Evolutionary conservation across 768 basidiomycete genomes (phyloP).

Genomic region (Suillus discolor): DNA sequence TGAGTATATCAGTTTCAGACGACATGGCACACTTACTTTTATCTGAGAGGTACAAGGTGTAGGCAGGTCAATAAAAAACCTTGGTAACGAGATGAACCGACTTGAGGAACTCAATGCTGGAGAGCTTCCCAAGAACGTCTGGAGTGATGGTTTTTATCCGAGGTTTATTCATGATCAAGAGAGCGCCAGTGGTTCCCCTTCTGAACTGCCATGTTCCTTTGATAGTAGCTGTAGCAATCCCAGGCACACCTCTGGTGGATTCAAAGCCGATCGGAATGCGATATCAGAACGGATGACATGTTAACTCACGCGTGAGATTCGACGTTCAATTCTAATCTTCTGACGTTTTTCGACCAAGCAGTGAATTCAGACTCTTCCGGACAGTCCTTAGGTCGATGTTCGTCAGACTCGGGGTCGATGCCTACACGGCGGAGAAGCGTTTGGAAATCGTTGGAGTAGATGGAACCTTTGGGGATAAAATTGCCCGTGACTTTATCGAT

Average conservation of each 20-base stretch:
- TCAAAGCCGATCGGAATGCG: not conserved
- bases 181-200: not conserved
- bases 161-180: constrained; percentile 6
- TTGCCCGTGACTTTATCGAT: not conserved
- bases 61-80: constrained; percentile 5
- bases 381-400: too few species aligned
- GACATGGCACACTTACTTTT: not conserved
- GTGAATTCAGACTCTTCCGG: constrained; percentile 2
- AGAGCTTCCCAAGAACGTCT: not conserved
- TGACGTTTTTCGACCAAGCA: constrained; percentile 3
- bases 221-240: not conserved
- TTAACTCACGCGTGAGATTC: not conserved
- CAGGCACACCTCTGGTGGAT: not conserved
- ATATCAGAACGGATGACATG: not conserved
- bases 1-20: not conserved
- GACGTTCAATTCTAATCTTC: not conserved
- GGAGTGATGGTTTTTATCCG: not conserved
- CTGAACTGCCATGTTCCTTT: constrained; percentile 6
- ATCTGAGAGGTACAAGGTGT: constrained; percentile 2
- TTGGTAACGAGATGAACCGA: not conserved
- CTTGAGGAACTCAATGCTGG: not conserved
- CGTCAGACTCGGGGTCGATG: not conserved
- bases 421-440: not conserved
- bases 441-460: not conserved
- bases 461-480: not conserved